These are phyloP conservation scores for Syzygium aqueum DNA, from an alignment of 345 rosid species.

Conservation along the genomic window DNA sequence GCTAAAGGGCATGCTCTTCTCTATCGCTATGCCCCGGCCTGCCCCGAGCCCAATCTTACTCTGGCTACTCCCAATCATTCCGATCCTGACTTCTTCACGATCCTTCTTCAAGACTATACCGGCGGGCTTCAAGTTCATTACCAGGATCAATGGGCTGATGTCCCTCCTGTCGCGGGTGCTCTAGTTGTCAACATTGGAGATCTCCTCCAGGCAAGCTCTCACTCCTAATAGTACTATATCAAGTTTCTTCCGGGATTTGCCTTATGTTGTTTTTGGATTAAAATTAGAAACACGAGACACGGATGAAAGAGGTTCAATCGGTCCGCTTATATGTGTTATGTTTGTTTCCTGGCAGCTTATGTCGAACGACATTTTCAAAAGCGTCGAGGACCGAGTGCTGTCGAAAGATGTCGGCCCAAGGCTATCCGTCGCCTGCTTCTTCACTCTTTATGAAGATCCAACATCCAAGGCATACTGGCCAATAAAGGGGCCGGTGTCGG, in stretches of 20 bases:
- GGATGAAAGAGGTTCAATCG: not conserved
- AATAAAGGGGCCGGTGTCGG: conserved; percentile 18
- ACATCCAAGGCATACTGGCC: not conserved
- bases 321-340: not conserved
- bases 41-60: conserved; percentile 57
- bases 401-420: not conserved
- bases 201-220: conserved; percentile 39
- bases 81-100: conserved; percentile 39
- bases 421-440: not conserved
- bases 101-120: conserved; percentile 51
- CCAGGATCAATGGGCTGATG: conserved; percentile 41
- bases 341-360: not conserved
- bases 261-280: not conserved
- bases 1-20: conserved; percentile 24
- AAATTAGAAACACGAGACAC: not conserved
- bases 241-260: not conserved
- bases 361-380: not conserved
- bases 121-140: conserved; percentile 48
- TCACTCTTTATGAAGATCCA: not conserved
- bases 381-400: not conserved
- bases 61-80: conserved; percentile 33
- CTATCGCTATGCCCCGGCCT: conserved; percentile 43
- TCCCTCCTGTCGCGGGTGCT: conserved; percentile 38
- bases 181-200: conserved; percentile 55
- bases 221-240: not conserved